These are phyloP conservation scores for Pyrenochaeta sp. DNA, from an alignment of 2,329 filamentous ascomycete genomes.

Conservation along the genomic window DNA sequence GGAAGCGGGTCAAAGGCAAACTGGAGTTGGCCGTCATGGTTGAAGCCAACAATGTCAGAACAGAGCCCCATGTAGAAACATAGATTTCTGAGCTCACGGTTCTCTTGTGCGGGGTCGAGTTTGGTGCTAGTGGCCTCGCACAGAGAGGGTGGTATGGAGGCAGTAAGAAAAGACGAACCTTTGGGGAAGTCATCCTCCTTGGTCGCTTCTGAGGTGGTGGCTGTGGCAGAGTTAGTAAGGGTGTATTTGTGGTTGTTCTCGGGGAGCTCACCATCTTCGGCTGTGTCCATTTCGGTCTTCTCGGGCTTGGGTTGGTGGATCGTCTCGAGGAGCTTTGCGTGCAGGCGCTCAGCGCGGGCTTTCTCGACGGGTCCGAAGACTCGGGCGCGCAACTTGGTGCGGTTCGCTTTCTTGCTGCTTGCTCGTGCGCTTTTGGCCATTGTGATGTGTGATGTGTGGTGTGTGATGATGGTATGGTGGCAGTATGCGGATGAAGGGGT, in stretches of 20 bases:
- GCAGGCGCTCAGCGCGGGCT: conserved; percentile 82
- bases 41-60: conserved; percentile 52
- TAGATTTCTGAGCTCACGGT: conserved; percentile 40
- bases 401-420: conserved; percentile 83
- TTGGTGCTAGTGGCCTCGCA: conserved; percentile 17
- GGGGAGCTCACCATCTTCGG: conserved; percentile 48
- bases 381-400: conserved; percentile 77
- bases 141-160: conserved; percentile 38
- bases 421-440: conserved; percentile 92
- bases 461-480: not conserved
- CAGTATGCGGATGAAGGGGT: conserved; percentile 11
- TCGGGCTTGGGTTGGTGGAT: conserved; percentile 76
- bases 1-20: conserved; percentile 50
- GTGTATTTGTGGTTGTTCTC: not conserved
- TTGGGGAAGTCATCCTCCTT: conserved; percentile 40
- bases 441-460: conserved; percentile 33
- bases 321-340: conserved; percentile 83
- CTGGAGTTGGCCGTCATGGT: conserved; percentile 41
- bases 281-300: conserved; percentile 57
- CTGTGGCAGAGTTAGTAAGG: conserved; percentile 11
- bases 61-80: conserved; percentile 51
- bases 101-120: conserved; percentile 22
- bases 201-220: conserved; percentile 25
- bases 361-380: conserved; percentile 86
- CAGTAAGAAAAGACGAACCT: conserved; percentile 44